Base-by-base conservation (phyloP, 176 grass and related monocot genomes). In the Oryza australiensis region DNA sequence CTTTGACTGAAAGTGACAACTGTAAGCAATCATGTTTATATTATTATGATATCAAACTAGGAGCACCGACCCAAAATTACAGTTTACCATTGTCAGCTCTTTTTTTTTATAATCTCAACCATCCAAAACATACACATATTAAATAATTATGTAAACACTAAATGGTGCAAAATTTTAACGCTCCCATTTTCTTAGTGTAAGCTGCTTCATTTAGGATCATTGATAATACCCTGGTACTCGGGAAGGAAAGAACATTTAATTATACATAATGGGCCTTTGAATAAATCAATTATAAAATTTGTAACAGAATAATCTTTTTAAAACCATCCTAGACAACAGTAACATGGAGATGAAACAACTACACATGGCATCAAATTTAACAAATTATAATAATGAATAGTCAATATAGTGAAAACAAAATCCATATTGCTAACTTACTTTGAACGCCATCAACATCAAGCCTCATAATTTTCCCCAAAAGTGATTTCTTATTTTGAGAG, bases 401-500 rank as follows among this genome's bases (percentile, higher is more conserved):
- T 62, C 55, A 59, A 26, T 12, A 18, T 14, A 77, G 37, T 28
- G 1, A 14, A 77, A 73, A 57, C 1, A 20, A 53, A 5, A 78
- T 63, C 11, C 5, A 2, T 63, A 12, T n/a, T 65, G 34, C 40
- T 26, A 22, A 74, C 86, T 90, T 92, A 90, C 88, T 92, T 77
- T 57, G 93, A 7, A 74, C 66, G 16, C 16, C 41, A 28, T 90
- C 84, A 49, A 97, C 40, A 20, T 97, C 83, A 32, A 97, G 85
- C 46, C 94, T 88, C 87, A 94, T 76, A 33, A 97, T 90, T 86
- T 94, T 97, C 64, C 94, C 91, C 32, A 90, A 70, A 77, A 92
- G 64, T 7, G 91, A 86, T 43, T 79, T 91, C 82, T 89, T 86
- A 72, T 94, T 91, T 68, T 97, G 85, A 14, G 94, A 84, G 67